A percentile compares a stretch with the other conserved stretches of the same genome.
phyloP scores from a whole-genome alignment of 108 stramenopile species.

The Skeletonema potamos region DNA sequence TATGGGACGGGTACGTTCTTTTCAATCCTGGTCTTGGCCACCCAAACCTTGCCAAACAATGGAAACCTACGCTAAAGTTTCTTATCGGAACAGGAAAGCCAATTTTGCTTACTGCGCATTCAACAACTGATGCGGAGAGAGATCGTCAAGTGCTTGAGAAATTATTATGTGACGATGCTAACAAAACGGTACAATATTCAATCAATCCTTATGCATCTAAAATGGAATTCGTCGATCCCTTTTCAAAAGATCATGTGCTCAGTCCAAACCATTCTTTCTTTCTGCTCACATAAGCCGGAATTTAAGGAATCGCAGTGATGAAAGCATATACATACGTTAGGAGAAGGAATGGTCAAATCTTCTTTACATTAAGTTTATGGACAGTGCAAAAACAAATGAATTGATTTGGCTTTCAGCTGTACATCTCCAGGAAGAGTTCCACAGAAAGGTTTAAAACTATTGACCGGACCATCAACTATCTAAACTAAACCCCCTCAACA shows the following conservation, averaged over 20 bases:
- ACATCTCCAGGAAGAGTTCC: too few relatives aligned
- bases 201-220: constrained; percentile 73
- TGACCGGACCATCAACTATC: too few relatives aligned
- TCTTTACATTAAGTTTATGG: too few relatives aligned
- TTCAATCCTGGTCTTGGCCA: constrained; percentile 91
- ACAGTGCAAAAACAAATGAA: too few relatives aligned
- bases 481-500: too few relatives aligned
- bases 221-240: constrained; percentile 76
- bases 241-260: constrained; percentile 37
- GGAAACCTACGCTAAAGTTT: constrained; percentile 65
- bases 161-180: constrained; percentile 1
- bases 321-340: too few relatives aligned
- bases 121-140: constrained; percentile 55
- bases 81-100: constrained; percentile 40
- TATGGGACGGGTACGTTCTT: constrained; percentile 66
- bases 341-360: too few relatives aligned
- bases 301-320: neutral
- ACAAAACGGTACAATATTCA: constrained; percentile 25
- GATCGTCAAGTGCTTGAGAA: constrained; percentile 52
- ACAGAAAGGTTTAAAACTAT: too few relatives aligned
- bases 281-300: neutral
- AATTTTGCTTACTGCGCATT: constrained; percentile 80
- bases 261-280: constrained; percentile 58
- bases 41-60: constrained; percentile 65
- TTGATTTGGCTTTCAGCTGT: too few relatives aligned